Evolutionary conservation across 768 basidiomycete species (phyloP), one percentile per base, ranked within the genome.

Genomic region (Leccinellum luteum): DNA sequence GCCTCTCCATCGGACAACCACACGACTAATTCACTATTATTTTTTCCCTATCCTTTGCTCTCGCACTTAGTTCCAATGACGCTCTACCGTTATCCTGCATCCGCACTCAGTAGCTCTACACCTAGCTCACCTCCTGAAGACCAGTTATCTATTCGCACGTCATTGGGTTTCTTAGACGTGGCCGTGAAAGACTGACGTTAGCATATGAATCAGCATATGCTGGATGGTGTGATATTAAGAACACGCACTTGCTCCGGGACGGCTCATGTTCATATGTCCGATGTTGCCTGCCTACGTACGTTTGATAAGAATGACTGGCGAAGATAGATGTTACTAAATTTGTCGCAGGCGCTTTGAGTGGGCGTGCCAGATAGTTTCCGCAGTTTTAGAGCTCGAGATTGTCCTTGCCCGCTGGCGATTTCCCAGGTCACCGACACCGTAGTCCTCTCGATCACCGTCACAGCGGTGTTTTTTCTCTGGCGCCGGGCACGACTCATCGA

Each of bases 351-450:
- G 43, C 51, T 56, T 53, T 21, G 30, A 21, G 30, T 6, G 51
- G 19, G 17, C 25, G 21, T 25, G 25, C 19, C 31, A 10, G 19
- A 52, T 31, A 31, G 38, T 34, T 48, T 34, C 57, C 45, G 52
- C 49, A 44, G 48, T 57, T 48, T 55, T 31, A 49, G 38, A 3
- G 10, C 38, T 30, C 48, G 32, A 55, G 63, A 65, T 61, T 25
- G 53, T 58, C 44, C 31, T 34, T 60, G 38, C 17, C 38, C n/a
- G 9, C n/a, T n/a, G 71, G 69, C 50, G 25, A 62, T 51, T 61
- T 61, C n/a, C 52, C 54, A 58, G 53, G 58, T 64, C 45, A 60
- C 71, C 69, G 69, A 49, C 10, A 54, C 14, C 19, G 17, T 45
- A 34, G 44, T 28, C 27, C 23, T 55, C 57, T 62, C 49, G 58